Conservation (phyloP, 2,329 filamentous ascomycete genomes). For the Aspergillus niger region DNA sequence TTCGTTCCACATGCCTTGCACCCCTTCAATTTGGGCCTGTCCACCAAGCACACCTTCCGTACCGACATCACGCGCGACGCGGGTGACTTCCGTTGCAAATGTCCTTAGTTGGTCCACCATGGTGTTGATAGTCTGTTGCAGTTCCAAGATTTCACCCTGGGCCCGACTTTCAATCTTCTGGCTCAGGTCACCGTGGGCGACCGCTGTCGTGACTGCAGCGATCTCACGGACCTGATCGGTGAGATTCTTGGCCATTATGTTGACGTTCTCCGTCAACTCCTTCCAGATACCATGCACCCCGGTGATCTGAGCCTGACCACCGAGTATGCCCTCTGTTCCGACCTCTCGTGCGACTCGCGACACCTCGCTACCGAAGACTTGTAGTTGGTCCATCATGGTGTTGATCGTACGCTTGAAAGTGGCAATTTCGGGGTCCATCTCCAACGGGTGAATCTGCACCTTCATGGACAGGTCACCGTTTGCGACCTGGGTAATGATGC, state of each 20-base stretch:
- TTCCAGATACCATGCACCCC: slow-evolving; percentile 98
- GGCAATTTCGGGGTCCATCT: slow-evolving; percentile 98
- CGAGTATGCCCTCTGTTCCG: slow-evolving; percentile 90
- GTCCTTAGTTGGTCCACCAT: slow-evolving; percentile 85
- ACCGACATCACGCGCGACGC: slow-evolving; percentile 79
- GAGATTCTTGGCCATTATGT: slow-evolving; percentile 80
- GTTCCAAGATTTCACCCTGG: slow-evolving; percentile 76
- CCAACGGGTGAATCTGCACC: slow-evolving; percentile 89
- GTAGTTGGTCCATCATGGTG: slow-evolving; percentile 97
- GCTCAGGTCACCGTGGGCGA: slow-evolving; percentile 78
- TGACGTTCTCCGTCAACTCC: slow-evolving; percentile 88
- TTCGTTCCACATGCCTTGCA: slow-evolving; percentile 88
- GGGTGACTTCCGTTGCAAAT: slow-evolving; percentile 80
- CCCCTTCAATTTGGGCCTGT: slow-evolving; percentile 79
- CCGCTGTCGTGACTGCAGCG: slow-evolving; percentile 78
- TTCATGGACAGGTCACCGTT: slow-evolving; percentile 96
- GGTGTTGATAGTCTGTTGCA: slow-evolving; percentile 85
- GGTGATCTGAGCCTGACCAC: slow-evolving; percentile 89
- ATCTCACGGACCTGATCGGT: slow-evolving; percentile 85
- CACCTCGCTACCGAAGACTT: slow-evolving; percentile 95
- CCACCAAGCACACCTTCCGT: slow-evolving; percentile 81
- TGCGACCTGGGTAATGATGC: slow-evolving; percentile 94
- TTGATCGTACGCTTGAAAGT: slow-evolving; percentile 98
- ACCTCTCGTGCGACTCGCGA: slow-evolving; percentile 93
- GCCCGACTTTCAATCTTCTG: slow-evolving; percentile 82